Conservation (phyloP, 495 filamentous ascomycete genomes). For the Rhypophila decipiens region DNA sequence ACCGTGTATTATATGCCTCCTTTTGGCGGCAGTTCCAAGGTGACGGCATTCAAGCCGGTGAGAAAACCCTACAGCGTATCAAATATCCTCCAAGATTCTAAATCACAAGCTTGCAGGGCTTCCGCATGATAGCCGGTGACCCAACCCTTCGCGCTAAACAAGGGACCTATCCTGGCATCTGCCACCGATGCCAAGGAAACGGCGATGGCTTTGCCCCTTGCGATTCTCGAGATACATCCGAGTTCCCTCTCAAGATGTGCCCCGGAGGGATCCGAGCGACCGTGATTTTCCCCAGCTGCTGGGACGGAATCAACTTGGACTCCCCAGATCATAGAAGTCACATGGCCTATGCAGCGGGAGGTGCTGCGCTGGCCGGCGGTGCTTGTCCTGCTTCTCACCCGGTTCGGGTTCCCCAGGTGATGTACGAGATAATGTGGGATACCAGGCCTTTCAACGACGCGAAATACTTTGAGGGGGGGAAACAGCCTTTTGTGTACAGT, state of each 20-base stretch:
- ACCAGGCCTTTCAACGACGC: conserved; percentile 31
- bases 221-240: conserved; percentile 14
- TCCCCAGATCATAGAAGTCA: conserved; percentile 31
- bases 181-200: conserved; percentile 24
- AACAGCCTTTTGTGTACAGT: conserved; percentile 39
- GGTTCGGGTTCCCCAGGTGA: conserved; percentile 27
- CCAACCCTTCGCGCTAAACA: conserved; percentile 27
- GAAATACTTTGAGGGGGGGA: conserved; percentile 30
- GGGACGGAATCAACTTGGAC: conserved; percentile 20
- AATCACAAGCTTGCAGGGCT: conserved; percentile 42
- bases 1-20: conserved; percentile 34
- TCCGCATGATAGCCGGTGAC: conserved; percentile 69
- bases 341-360: conserved; percentile 25
- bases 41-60: conserved; percentile 32
- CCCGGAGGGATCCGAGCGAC: conserved; percentile 28
- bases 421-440: conserved; percentile 40
- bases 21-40: conserved; percentile 21
- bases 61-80: too few relatives aligned
- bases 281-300: conserved; percentile 22
- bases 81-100: too few relatives aligned
- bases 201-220: conserved; percentile 19
- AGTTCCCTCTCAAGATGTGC: conserved; percentile 23
- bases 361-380: conserved; percentile 15
- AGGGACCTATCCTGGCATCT: conserved; percentile 26
- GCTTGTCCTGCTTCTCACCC: conserved; percentile 25